Base-by-base conservation (phyloP, 805 yeast genomes). In the Candida piceae region DNA sequence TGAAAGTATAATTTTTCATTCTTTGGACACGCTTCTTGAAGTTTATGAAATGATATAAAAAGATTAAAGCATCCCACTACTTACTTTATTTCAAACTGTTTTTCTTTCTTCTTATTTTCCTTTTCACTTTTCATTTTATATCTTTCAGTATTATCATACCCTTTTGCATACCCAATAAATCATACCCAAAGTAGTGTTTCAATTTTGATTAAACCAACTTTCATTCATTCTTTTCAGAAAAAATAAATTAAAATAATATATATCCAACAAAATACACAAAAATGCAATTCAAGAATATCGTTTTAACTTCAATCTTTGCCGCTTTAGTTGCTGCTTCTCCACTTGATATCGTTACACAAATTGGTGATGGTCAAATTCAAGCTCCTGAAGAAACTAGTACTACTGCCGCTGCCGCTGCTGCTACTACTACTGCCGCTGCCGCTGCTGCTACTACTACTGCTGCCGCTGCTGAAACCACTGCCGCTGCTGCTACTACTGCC, bases 321-420 rank as follows among this genome's bases (percentile, higher is more conserved):
- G n/a, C 39, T 30, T 35, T 46, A 20, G 50, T 34, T 17, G 12
- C 49, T n/a, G n/a, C n/a, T n/a, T n/a, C n/a, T 13, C 29, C 52
- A 13, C 39, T 22, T 21, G 46, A 36, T 10, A 31, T 50, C 13
- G 51, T 46, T 38, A 32, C 41, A n/a, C 47, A 50, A 38, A 45
- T 45, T 30, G 52, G 40, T 28, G 53, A 49, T 32, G 53, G 53
- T 29, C 53, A 49, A 37, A 42, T 49, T 39, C 53, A 49, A 38
- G 50, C 42, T 23, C 35, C 29, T 13, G 31, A 26, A 13, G 27
- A 16, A 7, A 25, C 31, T 20, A 15, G 11, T 16, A 16, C 38
- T 5, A 27, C 39, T 24, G 34, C 34, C 12, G 23, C 38, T 13
- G 18, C 37, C 1, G 16, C 41, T 13, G 31, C 47, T 25, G n/a